Percentiles rank a stretch among this genome's conserved stretches.
Conservation (phyloP, 2,329 filamentous ascomycete species). For the Aspergillus udagawae region DNA sequence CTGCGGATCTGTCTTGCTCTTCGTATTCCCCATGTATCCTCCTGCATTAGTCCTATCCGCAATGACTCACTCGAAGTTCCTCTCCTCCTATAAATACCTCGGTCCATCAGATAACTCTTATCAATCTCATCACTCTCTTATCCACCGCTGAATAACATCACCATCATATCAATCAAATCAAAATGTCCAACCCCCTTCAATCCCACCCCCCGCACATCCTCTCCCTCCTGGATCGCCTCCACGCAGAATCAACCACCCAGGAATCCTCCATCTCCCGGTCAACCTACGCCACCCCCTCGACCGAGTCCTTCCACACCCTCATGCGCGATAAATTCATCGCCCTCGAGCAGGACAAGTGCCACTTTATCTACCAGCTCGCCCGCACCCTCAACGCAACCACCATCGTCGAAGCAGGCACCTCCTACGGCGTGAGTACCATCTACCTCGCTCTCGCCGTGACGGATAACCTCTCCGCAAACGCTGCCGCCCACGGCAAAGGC, state of each 20-base stretch:
- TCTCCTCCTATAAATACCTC: not conserved
- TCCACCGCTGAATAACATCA: not conserved
- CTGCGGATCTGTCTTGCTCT: not conserved
- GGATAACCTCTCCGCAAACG: slow-evolving; percentile 37
- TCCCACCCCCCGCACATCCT: slow-evolving; percentile 12
- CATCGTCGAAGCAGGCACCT: slow-evolving; percentile 59
- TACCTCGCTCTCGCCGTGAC: slow-evolving; percentile 58
- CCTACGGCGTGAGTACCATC: slow-evolving; percentile 60
- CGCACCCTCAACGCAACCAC: slow-evolving; percentile 47
- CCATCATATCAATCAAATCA: not conserved
- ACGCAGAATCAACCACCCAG: slow-evolving; percentile 29
- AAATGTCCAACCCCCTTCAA: slow-evolving; percentile 8
- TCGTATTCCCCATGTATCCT: not conserved
- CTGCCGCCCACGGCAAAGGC: slow-evolving; percentile 17
- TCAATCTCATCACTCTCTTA: not conserved
- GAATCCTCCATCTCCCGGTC: slow-evolving; percentile 24
- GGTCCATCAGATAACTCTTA: not conserved
- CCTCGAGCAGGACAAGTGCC: slow-evolving; percentile 56
- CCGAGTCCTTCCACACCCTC: slow-evolving; percentile 29
- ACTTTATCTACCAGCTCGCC: slow-evolving; percentile 53
- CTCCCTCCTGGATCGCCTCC: slow-evolving; percentile 28
- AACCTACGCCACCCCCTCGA: slow-evolving; percentile 9
- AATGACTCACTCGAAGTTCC: not conserved
- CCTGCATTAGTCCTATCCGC: not conserved
- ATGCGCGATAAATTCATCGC: slow-evolving; percentile 58